Percentiles rank a stretch among this genome's conserved stretches.
phyloP scores from a whole-genome alignment of 352 stramenopile species.

The Pythium apleroticum region DNA sequence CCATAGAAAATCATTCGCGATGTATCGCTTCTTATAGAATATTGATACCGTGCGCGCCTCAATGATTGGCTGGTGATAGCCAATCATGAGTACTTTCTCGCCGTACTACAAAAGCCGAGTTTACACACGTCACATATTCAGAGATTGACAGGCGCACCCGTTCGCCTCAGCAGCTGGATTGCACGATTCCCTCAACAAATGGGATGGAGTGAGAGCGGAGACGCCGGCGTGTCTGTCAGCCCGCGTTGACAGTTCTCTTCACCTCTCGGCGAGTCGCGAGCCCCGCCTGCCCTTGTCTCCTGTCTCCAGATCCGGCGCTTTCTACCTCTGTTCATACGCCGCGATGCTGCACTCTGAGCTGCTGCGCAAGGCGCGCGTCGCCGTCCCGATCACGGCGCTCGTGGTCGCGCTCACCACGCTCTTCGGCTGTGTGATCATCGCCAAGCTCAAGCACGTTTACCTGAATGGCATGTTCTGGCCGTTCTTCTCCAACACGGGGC shows the following conservation, averaged over 20 bases:
- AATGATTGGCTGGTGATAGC: not conserved
- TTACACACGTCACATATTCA: conserved; percentile 6
- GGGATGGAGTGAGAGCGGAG: conserved; percentile 4
- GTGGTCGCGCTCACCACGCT: conserved; percentile 45
- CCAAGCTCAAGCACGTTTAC: conserved; percentile 55
- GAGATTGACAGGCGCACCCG: not conserved
- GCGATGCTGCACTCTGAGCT: conserved; percentile 13
- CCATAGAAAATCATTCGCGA: not conserved
- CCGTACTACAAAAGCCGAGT: not conserved
- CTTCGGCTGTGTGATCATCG: conserved; percentile 55
- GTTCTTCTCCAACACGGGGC: conserved; percentile 64
- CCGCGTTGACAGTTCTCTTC: not conserved
- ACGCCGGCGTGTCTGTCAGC: not conserved
- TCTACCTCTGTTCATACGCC: too few relatives aligned
- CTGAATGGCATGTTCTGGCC: conserved; percentile 54
- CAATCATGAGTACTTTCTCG: not conserved
- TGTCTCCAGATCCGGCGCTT: not conserved
- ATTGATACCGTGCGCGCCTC: too few relatives aligned
- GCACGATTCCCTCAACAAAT: not conserved
- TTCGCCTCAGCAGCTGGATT: not conserved
- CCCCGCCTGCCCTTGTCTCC: not conserved
- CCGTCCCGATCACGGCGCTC: conserved; percentile 40
- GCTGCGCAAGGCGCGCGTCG: conserved; percentile 4
- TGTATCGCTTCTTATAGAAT: not conserved
- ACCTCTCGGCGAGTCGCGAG: not conserved